Conservation (phyloP, 2,329 filamentous ascomycete genomes). For the Penicillium sp. region DNA sequence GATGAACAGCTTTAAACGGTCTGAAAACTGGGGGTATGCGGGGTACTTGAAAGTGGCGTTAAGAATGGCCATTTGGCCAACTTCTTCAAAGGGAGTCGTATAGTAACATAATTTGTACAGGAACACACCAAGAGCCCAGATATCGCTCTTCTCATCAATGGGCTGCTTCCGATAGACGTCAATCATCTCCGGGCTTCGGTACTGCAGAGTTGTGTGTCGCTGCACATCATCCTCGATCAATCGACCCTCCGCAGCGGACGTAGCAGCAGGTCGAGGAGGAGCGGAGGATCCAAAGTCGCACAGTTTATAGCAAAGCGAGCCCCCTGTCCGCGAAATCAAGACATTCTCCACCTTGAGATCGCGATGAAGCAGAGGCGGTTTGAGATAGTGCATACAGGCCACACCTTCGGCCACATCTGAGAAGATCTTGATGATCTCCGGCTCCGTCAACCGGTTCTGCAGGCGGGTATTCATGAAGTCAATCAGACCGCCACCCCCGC, state of each 20-base stretch:
- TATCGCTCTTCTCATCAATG: conserved; percentile 98
- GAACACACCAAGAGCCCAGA: conserved; percentile 93
- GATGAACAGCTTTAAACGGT: conserved; percentile 85
- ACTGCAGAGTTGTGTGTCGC: conserved; percentile 94
- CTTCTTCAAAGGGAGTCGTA: conserved; percentile 96
- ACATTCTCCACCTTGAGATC: conserved; percentile 99
- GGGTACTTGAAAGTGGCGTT: conserved; percentile 95
- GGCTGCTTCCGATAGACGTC: conserved; percentile 96
- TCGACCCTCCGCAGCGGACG: conserved; percentile 82
- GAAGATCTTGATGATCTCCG: conserved; percentile 96
- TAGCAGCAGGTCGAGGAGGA: conserved; percentile 78
- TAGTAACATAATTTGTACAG: conserved; percentile 99
- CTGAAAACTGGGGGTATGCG: conserved; percentile 83
- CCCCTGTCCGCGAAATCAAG: conserved; percentile 71
- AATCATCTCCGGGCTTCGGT: conserved; percentile 97
- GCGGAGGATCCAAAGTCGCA: conserved; percentile 97
- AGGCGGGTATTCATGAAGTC: conserved; percentile 99
- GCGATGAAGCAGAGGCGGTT: conserved; percentile 86
- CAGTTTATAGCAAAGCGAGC: conserved; percentile 82
- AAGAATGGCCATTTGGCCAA: conserved; percentile 93
- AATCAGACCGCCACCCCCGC: conserved; percentile 89
- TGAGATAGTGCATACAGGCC: conserved; percentile 98
- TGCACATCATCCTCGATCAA: conserved; percentile 96
- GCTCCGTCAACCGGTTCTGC: conserved; percentile 94
- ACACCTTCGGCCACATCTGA: conserved; percentile 94